phyloP scores from a whole-genome alignment of 768 basidiomycete species.

The Daedaleopsis sinensis region DNA sequence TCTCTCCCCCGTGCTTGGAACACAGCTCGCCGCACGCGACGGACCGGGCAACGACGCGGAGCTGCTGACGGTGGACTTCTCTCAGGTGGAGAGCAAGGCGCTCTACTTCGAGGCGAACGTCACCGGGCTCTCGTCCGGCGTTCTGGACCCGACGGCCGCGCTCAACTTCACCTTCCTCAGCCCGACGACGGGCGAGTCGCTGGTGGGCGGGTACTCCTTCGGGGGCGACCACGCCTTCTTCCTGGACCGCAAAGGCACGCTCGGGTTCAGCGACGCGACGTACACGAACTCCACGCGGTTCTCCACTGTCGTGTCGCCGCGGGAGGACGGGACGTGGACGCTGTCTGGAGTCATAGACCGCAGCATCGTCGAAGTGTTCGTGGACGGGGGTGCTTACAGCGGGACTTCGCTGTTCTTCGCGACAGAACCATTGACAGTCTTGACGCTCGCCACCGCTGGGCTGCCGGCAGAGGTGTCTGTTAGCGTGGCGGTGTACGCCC shows the following conservation, averaged over 20 bases:
- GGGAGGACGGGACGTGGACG: slow-evolving; percentile 15
- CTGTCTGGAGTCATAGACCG: slow-evolving; percentile 14
- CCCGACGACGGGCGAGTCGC: slow-evolving; percentile 10
- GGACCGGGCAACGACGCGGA: not conserved
- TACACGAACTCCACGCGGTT: slow-evolving; percentile 8
- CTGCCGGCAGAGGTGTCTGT: slow-evolving; percentile 4
- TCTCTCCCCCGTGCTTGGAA: slow-evolving; percentile 11
- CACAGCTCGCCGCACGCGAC: slow-evolving; percentile 3
- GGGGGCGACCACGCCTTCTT: slow-evolving; percentile 12
- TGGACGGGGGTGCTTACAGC: slow-evolving; percentile 12
- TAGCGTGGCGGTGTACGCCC: slow-evolving; percentile 2
- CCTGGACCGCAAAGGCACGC: slow-evolving; percentile 9
- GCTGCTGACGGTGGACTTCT: too few relatives aligned
- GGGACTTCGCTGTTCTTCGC: slow-evolving; percentile 13
- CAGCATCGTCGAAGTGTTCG: slow-evolving; percentile 15
- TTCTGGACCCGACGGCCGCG: not conserved
- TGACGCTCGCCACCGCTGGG: not conserved
- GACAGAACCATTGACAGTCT: slow-evolving; percentile 12
- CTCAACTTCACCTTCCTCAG: slow-evolving; percentile 13
- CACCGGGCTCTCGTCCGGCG: not conserved
- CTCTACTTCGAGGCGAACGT: slow-evolving; percentile 15
- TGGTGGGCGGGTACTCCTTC: slow-evolving; percentile 11
- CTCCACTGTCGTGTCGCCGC: slow-evolving; percentile 1
- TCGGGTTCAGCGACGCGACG: slow-evolving; percentile 9
- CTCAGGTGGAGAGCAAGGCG: slow-evolving; percentile 6